phyloP scores from a whole-genome alignment of 352 stramenopile genomes.

The Thalassiosira mediterranea region DNA sequence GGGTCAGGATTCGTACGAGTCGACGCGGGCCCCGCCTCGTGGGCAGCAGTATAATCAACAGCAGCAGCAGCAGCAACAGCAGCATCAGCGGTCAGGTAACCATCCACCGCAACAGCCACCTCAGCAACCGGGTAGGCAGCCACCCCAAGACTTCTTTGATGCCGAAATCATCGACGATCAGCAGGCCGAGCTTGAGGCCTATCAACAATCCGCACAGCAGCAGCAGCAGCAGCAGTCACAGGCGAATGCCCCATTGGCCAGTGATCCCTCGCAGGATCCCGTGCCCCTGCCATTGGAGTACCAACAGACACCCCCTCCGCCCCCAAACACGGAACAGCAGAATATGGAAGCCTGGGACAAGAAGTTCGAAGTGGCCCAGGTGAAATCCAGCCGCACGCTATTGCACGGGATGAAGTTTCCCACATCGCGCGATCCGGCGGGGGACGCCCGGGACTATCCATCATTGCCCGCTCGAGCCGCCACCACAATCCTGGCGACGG shows the following conservation, averaged over 20 bases:
- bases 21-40: constrained; percentile 2
- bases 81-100: neutral
- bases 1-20: constrained; percentile 22
- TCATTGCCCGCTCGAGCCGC: constrained; percentile 4
- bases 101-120: neutral
- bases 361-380: constrained; percentile 8
- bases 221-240: too few relatives aligned
- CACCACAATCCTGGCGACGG: constrained; percentile 24
- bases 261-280: neutral
- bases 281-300: neutral
- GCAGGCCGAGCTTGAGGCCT: neutral
- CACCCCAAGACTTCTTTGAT: constrained; percentile 8
- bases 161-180: constrained; percentile 15
- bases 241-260: neutral
- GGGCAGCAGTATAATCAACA: neutral
- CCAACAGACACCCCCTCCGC: constrained; percentile 4
- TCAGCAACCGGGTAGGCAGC: neutral
- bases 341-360: constrained; percentile 25
- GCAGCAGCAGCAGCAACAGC: neutral
- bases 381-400: constrained; percentile 1
- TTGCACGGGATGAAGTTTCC: constrained; percentile 15
- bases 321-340: constrained; percentile 1
- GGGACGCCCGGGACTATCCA: constrained; percentile 16
- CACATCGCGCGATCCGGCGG: constrained; percentile 15
- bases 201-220: constrained; percentile 1